Percentiles rank a stretch among this genome's conserved stretches.
These are phyloP conservation scores for Peronosclerospora sorghi DNA, from an alignment of 352 stramenopile genomes.

Conservation along the genomic window DNA sequence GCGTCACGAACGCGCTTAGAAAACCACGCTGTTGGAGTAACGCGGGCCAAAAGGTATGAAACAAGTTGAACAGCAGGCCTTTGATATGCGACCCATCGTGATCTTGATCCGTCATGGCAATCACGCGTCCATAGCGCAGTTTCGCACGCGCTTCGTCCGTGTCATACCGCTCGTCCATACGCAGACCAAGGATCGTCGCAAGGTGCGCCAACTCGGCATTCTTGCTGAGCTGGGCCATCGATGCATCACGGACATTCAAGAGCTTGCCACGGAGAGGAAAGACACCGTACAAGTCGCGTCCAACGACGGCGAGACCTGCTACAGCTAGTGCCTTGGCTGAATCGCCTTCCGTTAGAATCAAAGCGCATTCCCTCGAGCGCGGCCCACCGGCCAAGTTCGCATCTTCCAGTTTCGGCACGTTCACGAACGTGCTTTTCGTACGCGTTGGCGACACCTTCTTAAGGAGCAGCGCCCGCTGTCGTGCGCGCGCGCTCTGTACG, in stretches of 20 bases:
- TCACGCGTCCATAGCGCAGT: slow-evolving; percentile 93
- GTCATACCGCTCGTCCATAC: slow-evolving; percentile 91
- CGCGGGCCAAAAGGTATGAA: slow-evolving; percentile 97
- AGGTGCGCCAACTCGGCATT: slow-evolving; percentile 97
- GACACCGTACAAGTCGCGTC: slow-evolving; percentile 93
- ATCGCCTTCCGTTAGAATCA: slow-evolving; percentile 99
- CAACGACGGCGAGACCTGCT: slow-evolving; percentile 91
- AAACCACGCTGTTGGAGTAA: slow-evolving; percentile 87
- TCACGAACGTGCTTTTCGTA: slow-evolving; percentile 58
- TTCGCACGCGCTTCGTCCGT: slow-evolving; percentile 85
- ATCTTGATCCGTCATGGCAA: slow-evolving; percentile 99
- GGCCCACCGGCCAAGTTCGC: slow-evolving; percentile 91
- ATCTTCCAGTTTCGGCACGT: slow-evolving; percentile 98
- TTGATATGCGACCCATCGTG: slow-evolving; percentile 99
- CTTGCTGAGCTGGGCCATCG: slow-evolving; percentile 89
- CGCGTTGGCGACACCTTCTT: slow-evolving; percentile 76
- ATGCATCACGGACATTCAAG: slow-evolving; percentile 99
- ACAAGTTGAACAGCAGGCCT: slow-evolving; percentile 97
- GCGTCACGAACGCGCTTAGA: slow-evolving; percentile 94
- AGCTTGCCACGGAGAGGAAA: slow-evolving; percentile 97
- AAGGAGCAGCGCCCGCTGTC: slow-evolving; percentile 88
- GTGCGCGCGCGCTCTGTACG: slow-evolving; percentile 87
- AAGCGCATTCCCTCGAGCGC: slow-evolving; percentile 86
- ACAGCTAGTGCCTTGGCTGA: slow-evolving; percentile 96
- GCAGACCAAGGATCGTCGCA: slow-evolving; percentile 94